phyloP scores from a whole-genome alignment of 768 basidiomycete species.

The Panellus pusillus region DNA sequence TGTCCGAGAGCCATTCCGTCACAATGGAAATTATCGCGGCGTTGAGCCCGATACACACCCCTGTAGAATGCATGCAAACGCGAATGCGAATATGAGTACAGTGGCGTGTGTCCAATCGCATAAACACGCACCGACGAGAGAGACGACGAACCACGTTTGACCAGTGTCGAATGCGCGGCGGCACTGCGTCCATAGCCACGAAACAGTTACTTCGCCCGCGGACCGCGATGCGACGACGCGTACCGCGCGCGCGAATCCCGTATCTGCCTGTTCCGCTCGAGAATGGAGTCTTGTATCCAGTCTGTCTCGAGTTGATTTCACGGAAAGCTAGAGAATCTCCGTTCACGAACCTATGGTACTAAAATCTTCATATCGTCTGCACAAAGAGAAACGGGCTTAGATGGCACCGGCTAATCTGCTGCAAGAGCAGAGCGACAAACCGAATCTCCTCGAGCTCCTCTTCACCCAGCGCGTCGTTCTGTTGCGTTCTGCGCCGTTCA shows the following conservation, averaged over 20 bases:
- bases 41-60: conserved; percentile 87
- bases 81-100: conserved; percentile 3
- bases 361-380: conserved; percentile 92
- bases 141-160: conserved; percentile 92
- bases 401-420: background rate
- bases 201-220: conserved; percentile 48
- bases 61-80: conserved; percentile 37
- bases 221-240: conserved; percentile 40
- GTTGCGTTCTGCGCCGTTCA: conserved; percentile 28
- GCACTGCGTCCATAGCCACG: conserved; percentile 64
- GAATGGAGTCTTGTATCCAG: conserved; percentile 95
- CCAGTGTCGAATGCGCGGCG: conserved; percentile 63
- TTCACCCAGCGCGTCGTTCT: conserved; percentile 54
- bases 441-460: conserved; percentile 69
- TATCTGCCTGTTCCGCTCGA: conserved; percentile 80
- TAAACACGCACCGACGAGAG: conserved; percentile 73
- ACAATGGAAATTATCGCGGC: conserved; percentile 95
- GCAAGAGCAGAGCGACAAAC: conserved; percentile 32
- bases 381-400: conserved; percentile 21
- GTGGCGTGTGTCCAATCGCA: background rate
- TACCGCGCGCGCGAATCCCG: conserved; percentile 53
- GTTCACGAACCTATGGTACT: conserved; percentile 78
- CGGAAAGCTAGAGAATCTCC: background rate
- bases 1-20: conserved; percentile 96
- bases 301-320: conserved; percentile 39